These are phyloP conservation scores for Ceratocystis eucalypticola DNA, from an alignment of 2,329 filamentous ascomycete species.

Conservation along the genomic window DNA sequence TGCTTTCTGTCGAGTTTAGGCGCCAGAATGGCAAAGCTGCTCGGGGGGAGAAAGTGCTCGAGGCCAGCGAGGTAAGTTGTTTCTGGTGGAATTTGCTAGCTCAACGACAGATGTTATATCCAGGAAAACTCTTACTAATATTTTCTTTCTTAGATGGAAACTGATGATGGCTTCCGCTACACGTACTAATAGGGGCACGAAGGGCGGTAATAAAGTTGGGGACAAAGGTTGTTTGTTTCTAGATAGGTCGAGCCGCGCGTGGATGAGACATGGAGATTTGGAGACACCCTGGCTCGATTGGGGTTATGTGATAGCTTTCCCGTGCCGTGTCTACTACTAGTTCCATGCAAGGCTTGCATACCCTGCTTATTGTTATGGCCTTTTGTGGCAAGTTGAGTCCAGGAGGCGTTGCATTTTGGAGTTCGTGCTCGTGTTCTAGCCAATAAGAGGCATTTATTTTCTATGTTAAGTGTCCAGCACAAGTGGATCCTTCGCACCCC, in stretches of 20 bases:
- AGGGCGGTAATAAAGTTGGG: background rate
- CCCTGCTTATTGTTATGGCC: background rate
- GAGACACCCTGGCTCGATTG: background rate
- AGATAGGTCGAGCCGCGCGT: background rate
- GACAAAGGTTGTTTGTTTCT: background rate
- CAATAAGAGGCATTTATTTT: background rate
- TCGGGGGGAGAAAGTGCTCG: constrained; percentile 39
- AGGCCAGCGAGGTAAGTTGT: constrained; percentile 32
- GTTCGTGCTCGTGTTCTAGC: background rate
- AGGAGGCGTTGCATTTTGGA: background rate
- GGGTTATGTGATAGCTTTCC: too few species aligned
- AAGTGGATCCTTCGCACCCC: background rate
- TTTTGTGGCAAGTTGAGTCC: background rate
- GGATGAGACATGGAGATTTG: background rate
- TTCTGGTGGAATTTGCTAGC: background rate
- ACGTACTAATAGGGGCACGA: constrained; percentile 8
- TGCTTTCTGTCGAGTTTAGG: constrained; percentile 31
- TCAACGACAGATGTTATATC: background rate
- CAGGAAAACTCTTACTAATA: background rate
- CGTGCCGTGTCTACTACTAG: background rate
- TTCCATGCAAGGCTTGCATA: background rate
- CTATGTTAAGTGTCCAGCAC: background rate
- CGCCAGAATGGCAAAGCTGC: constrained; percentile 38
- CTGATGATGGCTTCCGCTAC: constrained; percentile 18
- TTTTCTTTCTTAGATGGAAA: constrained; percentile 18